Percentiles rank a stretch among this genome's conserved stretches.
Evolutionary conservation across 129 eudicot genomes (phyloP).

Genomic region (Saussurea involucrata): DNA sequence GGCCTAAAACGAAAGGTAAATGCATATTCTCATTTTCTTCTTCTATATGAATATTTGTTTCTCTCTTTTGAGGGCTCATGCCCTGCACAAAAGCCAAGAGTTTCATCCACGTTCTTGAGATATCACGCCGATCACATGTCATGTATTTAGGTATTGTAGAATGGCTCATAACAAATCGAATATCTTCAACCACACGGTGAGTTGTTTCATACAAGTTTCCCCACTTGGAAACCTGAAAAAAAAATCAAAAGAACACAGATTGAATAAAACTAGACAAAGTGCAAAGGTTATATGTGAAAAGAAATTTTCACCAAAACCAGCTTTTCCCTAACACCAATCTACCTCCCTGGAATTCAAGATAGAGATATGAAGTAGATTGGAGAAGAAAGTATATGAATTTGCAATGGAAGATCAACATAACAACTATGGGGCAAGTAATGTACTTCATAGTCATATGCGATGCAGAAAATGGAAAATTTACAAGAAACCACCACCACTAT

Average conservation of each 20-base stretch:
- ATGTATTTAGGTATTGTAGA: conserved; percentile 66
- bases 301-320: neutral
- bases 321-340: neutral
- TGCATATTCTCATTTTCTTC: conserved; percentile 82
- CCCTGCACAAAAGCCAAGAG: conserved; percentile 91
- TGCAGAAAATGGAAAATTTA: neutral
- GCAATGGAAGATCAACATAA: neutral
- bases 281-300: neutral
- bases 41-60: conserved; percentile 77
- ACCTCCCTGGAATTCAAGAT: neutral
- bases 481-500: neutral
- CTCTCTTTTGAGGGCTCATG: conserved; percentile 93
- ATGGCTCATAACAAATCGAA: conserved; percentile 92
- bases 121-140: conserved; percentile 58
- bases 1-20: conserved; percentile 77
- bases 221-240: conserved; percentile 75
- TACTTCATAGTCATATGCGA: neutral
- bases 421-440: neutral
- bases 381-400: neutral
- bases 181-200: conserved; percentile 84
- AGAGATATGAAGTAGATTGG: neutral
- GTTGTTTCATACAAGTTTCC: conserved; percentile 77
- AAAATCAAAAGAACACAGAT: neutral
- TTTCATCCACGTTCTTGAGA: conserved; percentile 74
- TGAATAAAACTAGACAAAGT: neutral